Percentiles rank a stretch among this genome's conserved stretches.
phyloP scores from a whole-genome alignment of 345 rosid species.

The Isatis tinctoria region DNA sequence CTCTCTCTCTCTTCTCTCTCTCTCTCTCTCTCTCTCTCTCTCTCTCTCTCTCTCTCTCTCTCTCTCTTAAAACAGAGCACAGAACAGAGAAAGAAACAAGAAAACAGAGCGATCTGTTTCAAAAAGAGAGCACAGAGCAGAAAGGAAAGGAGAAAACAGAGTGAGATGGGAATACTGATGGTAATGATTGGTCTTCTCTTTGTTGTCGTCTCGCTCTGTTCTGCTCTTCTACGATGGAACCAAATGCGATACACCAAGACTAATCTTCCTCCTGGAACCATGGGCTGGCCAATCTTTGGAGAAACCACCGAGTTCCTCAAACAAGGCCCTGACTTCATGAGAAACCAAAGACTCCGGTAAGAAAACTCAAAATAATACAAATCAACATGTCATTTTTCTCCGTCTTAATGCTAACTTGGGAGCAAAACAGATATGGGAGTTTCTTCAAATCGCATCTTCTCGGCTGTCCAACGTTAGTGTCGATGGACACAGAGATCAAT shows the following conservation, averaged over 20 bases:
- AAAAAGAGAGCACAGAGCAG: not conserved
- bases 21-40: not conserved
- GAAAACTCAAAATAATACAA: not conserved
- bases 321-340: slow-evolving; percentile 81
- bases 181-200: slow-evolving; percentile 31
- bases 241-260: slow-evolving; percentile 53
- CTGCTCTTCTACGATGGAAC: slow-evolving; percentile 69
- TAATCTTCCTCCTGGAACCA: slow-evolving; percentile 80
- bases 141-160: not conserved
- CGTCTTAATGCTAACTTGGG: not conserved
- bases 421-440: slow-evolving; percentile 61
- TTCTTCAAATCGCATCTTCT: slow-evolving; percentile 78
- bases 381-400: not conserved
- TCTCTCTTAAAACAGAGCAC: not conserved
- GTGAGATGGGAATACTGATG: slow-evolving; percentile 42
- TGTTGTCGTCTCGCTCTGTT: slow-evolving; percentile 40
- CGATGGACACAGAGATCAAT: slow-evolving; percentile 79
- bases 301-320: slow-evolving; percentile 75
- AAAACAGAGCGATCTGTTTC: slow-evolving; percentile 9
- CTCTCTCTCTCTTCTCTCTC: not conserved
- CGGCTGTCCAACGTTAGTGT: slow-evolving; percentile 76
- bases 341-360: slow-evolving; percentile 61
- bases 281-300: slow-evolving; percentile 93
- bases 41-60: not conserved
- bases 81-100: not conserved